Percentiles rank a stretch among this genome's conserved stretches.
These are phyloP conservation scores for Diospyros kaki DNA, from an alignment of 148 eudicot species.

Conservation along the genomic window DNA sequence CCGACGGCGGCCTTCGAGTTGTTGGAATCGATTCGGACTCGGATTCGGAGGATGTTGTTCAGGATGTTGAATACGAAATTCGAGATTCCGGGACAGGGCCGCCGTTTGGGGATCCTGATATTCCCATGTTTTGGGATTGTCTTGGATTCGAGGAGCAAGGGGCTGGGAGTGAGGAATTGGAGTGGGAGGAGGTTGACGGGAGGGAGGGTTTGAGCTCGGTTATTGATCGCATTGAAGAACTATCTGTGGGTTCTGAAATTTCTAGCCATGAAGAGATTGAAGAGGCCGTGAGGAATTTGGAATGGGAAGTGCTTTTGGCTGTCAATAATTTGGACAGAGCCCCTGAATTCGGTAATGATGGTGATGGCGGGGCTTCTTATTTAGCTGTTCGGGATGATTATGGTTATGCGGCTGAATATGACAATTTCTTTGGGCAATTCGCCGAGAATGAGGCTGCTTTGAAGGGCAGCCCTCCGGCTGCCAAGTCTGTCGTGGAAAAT, in stretches of 20 bases:
- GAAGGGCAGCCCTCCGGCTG: constrained; percentile 87
- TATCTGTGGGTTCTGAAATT: constrained; percentile 35
- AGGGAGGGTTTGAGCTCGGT: constrained; percentile 36
- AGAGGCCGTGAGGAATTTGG: constrained; percentile 37
- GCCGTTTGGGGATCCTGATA: constrained; percentile 31
- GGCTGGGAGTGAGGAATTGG: constrained; percentile 18
- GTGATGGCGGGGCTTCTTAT: constrained; percentile 27
- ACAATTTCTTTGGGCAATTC: constrained; percentile 49
- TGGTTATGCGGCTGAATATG: constrained; percentile 28
- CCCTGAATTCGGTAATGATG: constrained; percentile 27
- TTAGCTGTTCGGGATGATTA: constrained; percentile 22
- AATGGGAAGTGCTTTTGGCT: constrained; percentile 73
- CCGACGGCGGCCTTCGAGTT: constrained; percentile 45
- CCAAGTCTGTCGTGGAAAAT: constrained; percentile 59
- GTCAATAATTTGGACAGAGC: constrained; percentile 50
- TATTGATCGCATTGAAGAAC: constrained; percentile 43
- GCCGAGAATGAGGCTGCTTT: constrained; percentile 52
- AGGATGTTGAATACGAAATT: constrained; percentile 22
- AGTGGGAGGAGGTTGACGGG: constrained; percentile 43
- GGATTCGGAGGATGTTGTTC: constrained; percentile 48
- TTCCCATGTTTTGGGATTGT: constrained; percentile 52
- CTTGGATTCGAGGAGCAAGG: constrained; percentile 36
- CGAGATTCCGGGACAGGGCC: constrained; percentile 17
- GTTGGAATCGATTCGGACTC: constrained; percentile 70
- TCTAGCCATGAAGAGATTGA: constrained; percentile 36